A percentile compares a stretch with the other conserved stretches of the same genome.
Conservation (phyloP, 2,329 filamentous ascomycete species). For the Sporothrix mexicana region DNA sequence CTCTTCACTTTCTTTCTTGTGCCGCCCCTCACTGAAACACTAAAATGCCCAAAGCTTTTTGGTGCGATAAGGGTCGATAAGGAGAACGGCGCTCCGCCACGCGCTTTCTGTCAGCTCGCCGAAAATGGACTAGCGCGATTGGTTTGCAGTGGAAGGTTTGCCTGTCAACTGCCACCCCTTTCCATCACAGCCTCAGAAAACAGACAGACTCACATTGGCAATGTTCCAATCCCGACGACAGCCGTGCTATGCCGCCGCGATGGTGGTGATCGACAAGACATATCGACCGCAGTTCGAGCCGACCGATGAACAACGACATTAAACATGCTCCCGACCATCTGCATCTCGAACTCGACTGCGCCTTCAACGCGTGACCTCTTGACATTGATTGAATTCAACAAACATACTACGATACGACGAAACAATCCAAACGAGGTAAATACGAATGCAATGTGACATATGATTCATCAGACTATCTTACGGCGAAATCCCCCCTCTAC, state of each 20-base stretch:
- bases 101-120: constrained; percentile 21
- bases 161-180: neutral
- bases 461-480: too few relatives aligned
- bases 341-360: neutral
- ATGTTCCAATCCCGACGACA: neutral
- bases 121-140: constrained; percentile 20
- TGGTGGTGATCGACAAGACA: neutral
- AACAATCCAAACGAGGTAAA: neutral
- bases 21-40: constrained; percentile 24
- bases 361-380: neutral
- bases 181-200: neutral
- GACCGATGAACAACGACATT: neutral
- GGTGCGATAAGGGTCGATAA: constrained; percentile 31
- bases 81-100: constrained; percentile 12
- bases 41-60: constrained; percentile 27
- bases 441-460: too few relatives aligned
- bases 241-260: neutral
- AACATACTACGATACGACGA: neutral
- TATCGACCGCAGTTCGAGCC: neutral
- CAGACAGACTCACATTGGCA: neutral
- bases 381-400: neutral
- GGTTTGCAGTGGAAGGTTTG: neutral
- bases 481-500: too few relatives aligned
- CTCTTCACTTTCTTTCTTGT: neutral
- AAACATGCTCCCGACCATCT: neutral